Base-by-base conservation (phyloP, 2,329 filamentous ascomycete genomes). In the Fusarium chlamydosporum region DNA sequence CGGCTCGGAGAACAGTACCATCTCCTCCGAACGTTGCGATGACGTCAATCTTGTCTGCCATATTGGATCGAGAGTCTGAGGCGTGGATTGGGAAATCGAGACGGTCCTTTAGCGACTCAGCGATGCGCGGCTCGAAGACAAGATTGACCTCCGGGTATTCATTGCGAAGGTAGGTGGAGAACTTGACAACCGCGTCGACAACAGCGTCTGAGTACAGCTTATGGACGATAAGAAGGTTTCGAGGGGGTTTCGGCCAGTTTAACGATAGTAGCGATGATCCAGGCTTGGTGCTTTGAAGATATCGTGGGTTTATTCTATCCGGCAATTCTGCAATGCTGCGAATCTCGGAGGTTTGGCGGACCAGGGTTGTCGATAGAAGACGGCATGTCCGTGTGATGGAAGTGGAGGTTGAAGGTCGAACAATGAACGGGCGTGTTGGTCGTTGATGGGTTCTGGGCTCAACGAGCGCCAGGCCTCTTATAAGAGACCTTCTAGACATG, bases 11-110 rank as follows among this genome's bases (percentile, higher is more conserved):
- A 10, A 80, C 79, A 5, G 79, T 80, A 10, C 79, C 79, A 16
- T 99, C 96, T 41, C 96, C 96, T 54, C 96, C 96, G 50, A 99
- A 88, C 0, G 96, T 98, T 42, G 93, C 90, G 23, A 95, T 91
- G 61, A 97, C 84, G 75, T 99, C 96, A 61, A 96, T 91, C 81
- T 96, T 97, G 60, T 89, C 83, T 40, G 93, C 88, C 56, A 96
- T 88, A 23, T 82, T 83, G 33, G 82, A 72, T 2, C 84, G 77
- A 38, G 81, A 80, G 54, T 80, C 83, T 55, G 80, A 80, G 34
- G 86, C 84, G 76, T 93, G 94, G 40, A 96, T 85, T 7, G 94
- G 92, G 68, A 94, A 94, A 6, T 88, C 79, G 7, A 98, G 83
- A 3, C 83, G 82, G 5, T 88, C 83, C 77, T 96, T 92, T 33